Conservation (phyloP, 2,329 filamentous ascomycete species). For the Ophiostoma himal-ulmi region DNA sequence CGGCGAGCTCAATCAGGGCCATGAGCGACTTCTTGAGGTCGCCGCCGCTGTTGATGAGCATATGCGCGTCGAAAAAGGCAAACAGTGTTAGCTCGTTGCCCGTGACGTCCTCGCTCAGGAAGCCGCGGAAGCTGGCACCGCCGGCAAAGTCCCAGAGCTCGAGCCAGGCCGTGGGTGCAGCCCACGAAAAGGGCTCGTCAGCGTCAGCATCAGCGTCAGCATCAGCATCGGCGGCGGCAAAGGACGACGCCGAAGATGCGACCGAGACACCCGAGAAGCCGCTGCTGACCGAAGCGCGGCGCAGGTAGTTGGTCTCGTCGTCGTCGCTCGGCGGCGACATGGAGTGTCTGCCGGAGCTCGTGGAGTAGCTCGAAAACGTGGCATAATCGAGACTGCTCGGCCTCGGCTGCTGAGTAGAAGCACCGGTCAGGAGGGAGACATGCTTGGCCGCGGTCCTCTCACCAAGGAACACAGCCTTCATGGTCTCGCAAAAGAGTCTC, state of each 20-base stretch:
- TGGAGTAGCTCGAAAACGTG: background rate
- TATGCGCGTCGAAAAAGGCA: constrained; percentile 66
- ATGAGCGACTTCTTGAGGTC: constrained; percentile 89
- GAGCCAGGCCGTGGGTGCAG: constrained; percentile 52
- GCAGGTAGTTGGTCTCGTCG: constrained; percentile 38
- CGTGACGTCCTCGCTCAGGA: constrained; percentile 58
- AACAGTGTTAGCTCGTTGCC: constrained; percentile 61
- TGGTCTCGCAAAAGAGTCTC: constrained; percentile 98
- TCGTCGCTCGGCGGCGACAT: constrained; percentile 20
- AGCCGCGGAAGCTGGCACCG: constrained; percentile 79
- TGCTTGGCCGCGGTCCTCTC: constrained; percentile 72
- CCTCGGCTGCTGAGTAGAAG: constrained; percentile 37
- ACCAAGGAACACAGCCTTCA: constrained; percentile 91
- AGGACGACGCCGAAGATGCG: background rate
- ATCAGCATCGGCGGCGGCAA: background rate
- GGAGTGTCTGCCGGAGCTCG: background rate
- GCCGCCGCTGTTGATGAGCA: constrained; percentile 56
- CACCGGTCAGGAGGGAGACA: constrained; percentile 84
- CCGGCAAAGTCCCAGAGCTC: constrained; percentile 83
- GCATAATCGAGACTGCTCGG: background rate
- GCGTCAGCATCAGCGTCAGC: background rate
- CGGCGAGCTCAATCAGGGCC: constrained; percentile 82
- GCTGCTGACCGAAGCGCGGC: constrained; percentile 23
- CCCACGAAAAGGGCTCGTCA: constrained; percentile 34
- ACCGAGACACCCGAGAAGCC: background rate